phyloP scores from a whole-genome alignment of 768 basidiomycete genomes.

The Hysterangium stoloniferum region DNA sequence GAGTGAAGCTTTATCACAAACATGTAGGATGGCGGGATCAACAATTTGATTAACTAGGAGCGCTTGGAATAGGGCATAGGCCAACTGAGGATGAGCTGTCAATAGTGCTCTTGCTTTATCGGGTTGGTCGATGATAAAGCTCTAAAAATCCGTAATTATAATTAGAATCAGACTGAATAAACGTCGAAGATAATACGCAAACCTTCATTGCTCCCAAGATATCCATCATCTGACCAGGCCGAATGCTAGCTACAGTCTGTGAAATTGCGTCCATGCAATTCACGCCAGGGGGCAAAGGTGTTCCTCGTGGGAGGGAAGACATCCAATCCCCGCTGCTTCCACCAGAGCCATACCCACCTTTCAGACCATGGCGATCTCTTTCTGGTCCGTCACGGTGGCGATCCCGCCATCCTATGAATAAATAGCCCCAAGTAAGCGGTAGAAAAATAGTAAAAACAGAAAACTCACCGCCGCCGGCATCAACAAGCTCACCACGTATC shows the following conservation, averaged over 20 bases:
- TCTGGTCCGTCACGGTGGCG: slow-evolving; percentile 53
- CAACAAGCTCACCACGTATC: slow-evolving; percentile 72
- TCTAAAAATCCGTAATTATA: slow-evolving; percentile 38
- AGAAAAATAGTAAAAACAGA: background rate
- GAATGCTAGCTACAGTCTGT: slow-evolving; percentile 76
- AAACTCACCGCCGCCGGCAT: slow-evolving; percentile 37
- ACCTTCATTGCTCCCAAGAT: slow-evolving; percentile 99
- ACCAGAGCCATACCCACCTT: background rate
- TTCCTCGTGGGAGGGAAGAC: slow-evolving; percentile 63
- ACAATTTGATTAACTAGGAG: slow-evolving; percentile 91
- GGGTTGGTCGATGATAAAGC: slow-evolving; percentile 84
- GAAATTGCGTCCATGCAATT: slow-evolving; percentile 78
- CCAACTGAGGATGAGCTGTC: slow-evolving; percentile 80
- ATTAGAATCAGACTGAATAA: background rate
- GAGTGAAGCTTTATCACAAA: slow-evolving; percentile 26
- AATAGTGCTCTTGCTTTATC: slow-evolving; percentile 82
- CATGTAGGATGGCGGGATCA: slow-evolving; percentile 76
- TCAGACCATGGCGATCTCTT: slow-evolving; percentile 36
- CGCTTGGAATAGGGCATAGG: slow-evolving; percentile 94
- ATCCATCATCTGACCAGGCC: slow-evolving; percentile 81
- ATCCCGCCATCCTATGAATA: slow-evolving; percentile 30
- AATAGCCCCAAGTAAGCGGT: background rate
- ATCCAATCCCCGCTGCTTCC: slow-evolving; percentile 38
- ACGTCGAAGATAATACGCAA: slow-evolving; percentile 21
- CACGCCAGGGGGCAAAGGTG: slow-evolving; percentile 61